phyloP scores from a whole-genome alignment of 176 grass and related monocot genomes.

The Carex cristatella region DNA sequence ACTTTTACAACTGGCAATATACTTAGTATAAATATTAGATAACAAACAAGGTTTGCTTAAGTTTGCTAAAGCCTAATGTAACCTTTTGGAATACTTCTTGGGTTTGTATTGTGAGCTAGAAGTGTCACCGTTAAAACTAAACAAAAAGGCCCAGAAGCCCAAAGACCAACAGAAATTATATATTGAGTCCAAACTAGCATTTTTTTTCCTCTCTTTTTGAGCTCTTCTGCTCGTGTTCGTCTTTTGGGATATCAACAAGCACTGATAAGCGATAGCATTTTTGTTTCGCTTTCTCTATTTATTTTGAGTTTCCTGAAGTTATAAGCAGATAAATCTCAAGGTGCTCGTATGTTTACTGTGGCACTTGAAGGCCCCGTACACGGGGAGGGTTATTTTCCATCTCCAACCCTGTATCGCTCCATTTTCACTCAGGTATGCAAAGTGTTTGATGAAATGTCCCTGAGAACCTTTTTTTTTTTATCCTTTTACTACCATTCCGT shows the following conservation, averaged over 20 bases:
- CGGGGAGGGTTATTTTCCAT: neutral
- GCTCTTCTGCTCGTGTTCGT: too few relatives aligned
- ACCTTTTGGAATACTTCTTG: neutral
- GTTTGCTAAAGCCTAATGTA: neutral
- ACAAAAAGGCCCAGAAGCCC: neutral
- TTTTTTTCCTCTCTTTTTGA: too few relatives aligned
- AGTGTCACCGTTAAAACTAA: too few relatives aligned
- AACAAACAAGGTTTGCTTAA: neutral
- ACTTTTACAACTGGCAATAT: neutral
- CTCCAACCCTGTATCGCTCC: neutral
- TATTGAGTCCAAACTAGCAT: too few relatives aligned
- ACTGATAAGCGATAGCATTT: too few relatives aligned
- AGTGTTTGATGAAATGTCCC: constrained; percentile 21
- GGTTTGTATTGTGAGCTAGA: neutral
- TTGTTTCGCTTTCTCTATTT: neutral
- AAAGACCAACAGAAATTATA: neutral
- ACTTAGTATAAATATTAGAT: neutral
- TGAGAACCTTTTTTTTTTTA: neutral
- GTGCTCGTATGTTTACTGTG: neutral
- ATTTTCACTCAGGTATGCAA: constrained; percentile 22
- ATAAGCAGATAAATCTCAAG: neutral
- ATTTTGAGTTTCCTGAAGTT: neutral
- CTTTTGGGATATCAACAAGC: too few relatives aligned
- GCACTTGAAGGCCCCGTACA: neutral
- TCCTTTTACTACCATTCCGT: neutral